phyloP scores from a whole-genome alignment of 331 rosid species.

The Malus hybrid region DNA sequence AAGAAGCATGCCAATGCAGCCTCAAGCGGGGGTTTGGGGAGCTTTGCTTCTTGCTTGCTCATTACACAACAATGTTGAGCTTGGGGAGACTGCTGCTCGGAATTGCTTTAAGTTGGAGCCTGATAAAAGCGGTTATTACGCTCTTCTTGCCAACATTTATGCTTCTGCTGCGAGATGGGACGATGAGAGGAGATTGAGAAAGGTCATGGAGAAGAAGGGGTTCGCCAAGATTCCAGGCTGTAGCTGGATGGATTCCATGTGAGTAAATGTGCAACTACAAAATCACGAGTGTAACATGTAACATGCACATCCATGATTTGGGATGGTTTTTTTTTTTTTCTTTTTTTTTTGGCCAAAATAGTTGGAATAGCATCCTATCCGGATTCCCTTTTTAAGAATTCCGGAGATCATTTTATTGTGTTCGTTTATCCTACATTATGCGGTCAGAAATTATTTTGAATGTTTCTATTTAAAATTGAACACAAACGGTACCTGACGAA shows the following conservation, averaged over 20 bases:
- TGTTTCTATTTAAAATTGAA: too few relatives aligned
- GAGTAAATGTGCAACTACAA: neutral
- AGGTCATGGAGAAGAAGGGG: constrained; percentile 23
- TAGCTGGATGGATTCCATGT: constrained; percentile 48
- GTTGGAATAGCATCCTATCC: too few relatives aligned
- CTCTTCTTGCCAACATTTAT: constrained; percentile 55
- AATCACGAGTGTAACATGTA: neutral
- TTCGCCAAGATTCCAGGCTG: constrained; percentile 44
- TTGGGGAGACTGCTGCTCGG: constrained; percentile 56
- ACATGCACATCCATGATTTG: neutral
- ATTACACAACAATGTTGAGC: constrained; percentile 43
- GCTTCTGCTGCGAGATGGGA: constrained; percentile 53
- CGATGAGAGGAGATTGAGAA: constrained; percentile 41
- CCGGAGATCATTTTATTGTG: too few relatives aligned
- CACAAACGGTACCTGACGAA: too few relatives aligned
- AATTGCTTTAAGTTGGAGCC: constrained; percentile 56
- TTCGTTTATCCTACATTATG: too few relatives aligned
- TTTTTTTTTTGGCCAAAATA: too few relatives aligned
- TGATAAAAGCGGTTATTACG: constrained; percentile 38
- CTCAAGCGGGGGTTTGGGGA: constrained; percentile 66
- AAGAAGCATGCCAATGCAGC: constrained; percentile 53
- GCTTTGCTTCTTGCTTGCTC: constrained; percentile 66
- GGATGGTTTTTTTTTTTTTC: too few relatives aligned
- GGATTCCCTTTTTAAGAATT: too few relatives aligned
- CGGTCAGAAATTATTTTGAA: too few relatives aligned